Evolutionary conservation across 768 basidiomycete genomes (phyloP), one percentile per base, ranked within the genome.

Genomic region (Pleurotus pulmonarius): DNA sequence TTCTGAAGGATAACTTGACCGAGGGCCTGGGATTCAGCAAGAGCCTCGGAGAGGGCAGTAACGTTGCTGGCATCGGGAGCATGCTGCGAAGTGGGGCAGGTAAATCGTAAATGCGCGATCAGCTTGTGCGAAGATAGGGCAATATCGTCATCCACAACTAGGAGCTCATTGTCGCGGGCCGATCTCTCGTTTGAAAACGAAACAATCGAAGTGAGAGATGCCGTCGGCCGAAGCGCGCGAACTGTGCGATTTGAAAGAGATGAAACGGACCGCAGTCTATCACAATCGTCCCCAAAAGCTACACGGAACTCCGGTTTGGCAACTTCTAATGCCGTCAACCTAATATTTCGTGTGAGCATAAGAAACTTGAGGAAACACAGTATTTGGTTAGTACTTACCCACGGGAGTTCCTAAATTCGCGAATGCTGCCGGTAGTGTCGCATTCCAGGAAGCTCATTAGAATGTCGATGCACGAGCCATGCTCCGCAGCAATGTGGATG

Each of bases 401-500:
- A 73, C 87, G 73, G 8, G 83, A 76, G 64, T 92, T 91, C 53
- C 83, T 81, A 67, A 87, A 66, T 60, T 83, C 79, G 26, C 82
- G 78, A 34, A 85, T 77, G 1, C 73, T 65, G 44, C 83, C 79
- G 12, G 75, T 78, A 0, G 73, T 70, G 64, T 92, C 90, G 60
- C 81, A 86, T 45, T 86, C 80, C 46, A 92, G 74, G 57, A 92
- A 73, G 41, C 86, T 78, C 53, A 76, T 73, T 41, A 91, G 69
- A 16, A 90, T 68, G 53, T 86, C 83, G 16, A 84, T 70, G 68
- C 79, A 88, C 55, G 79, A 73, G 46, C 89, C 90, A 60, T 83
- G 81, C 63, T 90, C 88, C 11, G 90, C 90, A 46, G 88, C 89
- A 58, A 90, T 73, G 73, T 92, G 90, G 48, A 92, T 76, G 73